These are phyloP conservation scores for Solanum pinnatisectum DNA, from an alignment of 257 asterid species.

Conservation along the genomic window DNA sequence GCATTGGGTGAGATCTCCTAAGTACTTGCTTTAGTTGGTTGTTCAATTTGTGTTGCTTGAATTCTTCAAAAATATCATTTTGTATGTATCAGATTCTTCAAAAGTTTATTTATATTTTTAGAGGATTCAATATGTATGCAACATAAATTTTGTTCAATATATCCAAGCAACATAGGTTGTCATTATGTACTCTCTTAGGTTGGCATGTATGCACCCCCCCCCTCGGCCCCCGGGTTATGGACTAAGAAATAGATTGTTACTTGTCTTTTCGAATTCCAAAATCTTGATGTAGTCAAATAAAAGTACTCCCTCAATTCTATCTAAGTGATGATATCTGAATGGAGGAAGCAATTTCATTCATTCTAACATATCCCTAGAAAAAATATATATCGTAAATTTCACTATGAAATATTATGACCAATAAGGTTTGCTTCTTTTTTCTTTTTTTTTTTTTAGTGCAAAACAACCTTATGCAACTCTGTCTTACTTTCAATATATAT, in stretches of 20 bases:
- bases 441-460: background rate
- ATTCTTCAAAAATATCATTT: background rate
- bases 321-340: background rate
- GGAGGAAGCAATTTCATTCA: background rate
- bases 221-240: background rate
- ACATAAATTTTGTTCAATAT: background rate
- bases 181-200: background rate
- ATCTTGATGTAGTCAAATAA: background rate
- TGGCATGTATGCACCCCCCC: background rate
- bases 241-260: background rate
- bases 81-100: background rate
- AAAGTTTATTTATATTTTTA: background rate
- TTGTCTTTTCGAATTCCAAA: background rate
- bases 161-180: background rate
- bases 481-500: background rate
- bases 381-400: background rate
- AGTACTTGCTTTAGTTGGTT: conserved; percentile 34
- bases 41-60: background rate
- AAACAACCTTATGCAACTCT: background rate
- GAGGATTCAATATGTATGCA: background rate
- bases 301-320: background rate
- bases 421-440: background rate
- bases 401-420: background rate
- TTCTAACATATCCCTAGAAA: background rate
- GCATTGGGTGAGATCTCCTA: conserved; percentile 60